Evolutionary conservation across 2,329 filamentous ascomycete species (phyloP), one percentile per base, ranked within the genome.

Genomic region (Colletotrichum aenigma): DNA sequence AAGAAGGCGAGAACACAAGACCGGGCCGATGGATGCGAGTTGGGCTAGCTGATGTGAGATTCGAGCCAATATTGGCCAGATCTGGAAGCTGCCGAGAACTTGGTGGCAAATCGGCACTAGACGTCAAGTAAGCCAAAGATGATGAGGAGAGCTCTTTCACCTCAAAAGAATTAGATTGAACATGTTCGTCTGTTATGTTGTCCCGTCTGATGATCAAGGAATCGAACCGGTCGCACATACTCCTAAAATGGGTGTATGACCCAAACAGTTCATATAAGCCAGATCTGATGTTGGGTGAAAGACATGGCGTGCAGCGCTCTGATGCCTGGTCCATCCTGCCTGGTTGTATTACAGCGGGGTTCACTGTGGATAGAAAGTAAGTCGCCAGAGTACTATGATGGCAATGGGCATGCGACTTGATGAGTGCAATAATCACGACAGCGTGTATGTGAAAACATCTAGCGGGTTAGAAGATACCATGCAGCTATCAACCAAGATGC

Each of bases 161-260:
- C 13, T 21, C n/a, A 13, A 48, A 48, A 48, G n/a, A 21, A 48
- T 6, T 48, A 0, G 10, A 48, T 13, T 0, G n/a, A 48, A 48
- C 43, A 48, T n/a, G 43, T 48, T 48, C 43, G n/a, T 21, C 43
- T 48, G 43, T 21, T 21, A 13, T 7, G 6, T 48, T 48, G n/a
- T 21, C 43, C 43, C n/a, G 43, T 21, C 43, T 21, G n/a, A 48
- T 48, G 43, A 48, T 48, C n/a, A 48, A 21, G 43, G 1, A 48
- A 21, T 7, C n/a, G 10, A 13, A 48, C 10, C 21, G 43, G 10
- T 48, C 3, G 43, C 43, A n/a, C 4, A 43, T 43, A n/a, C 36
- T 0, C 16, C 16, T 6, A 2, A n/a, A 43, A 43, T 38, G 36
- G 16, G 0, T 9, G 4, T 5, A 18, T 16, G 36, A 5, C 36